phyloP scores from a whole-genome alignment of 257 asterid genomes.

The Hygrophila difformis region DNA sequence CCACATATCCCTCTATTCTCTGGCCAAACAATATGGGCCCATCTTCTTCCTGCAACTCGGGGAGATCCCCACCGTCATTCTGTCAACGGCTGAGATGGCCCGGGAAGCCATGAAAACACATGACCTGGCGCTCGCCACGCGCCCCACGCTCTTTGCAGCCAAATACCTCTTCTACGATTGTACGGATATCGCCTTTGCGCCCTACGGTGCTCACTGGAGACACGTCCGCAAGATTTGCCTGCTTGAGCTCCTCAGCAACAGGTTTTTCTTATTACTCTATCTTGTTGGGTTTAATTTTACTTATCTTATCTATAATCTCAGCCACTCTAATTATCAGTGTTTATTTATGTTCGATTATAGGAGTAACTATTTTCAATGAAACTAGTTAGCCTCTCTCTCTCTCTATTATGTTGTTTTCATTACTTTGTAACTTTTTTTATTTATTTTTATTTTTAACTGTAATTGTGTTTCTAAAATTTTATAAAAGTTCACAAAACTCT shows the following conservation, averaged over 20 bases:
- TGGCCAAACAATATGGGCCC: constrained; percentile 38
- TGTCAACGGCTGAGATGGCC: constrained; percentile 45
- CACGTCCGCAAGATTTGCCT: constrained; percentile 32
- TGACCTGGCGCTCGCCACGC: constrained; percentile 39
- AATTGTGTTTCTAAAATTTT: too few relatives aligned
- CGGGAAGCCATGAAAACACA: constrained; percentile 36
- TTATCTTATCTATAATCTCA: too few relatives aligned
- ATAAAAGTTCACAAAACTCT: too few relatives aligned
- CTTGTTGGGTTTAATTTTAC: too few relatives aligned
- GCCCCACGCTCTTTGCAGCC: constrained; percentile 44
- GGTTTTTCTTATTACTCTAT: too few relatives aligned
- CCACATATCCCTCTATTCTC: constrained; percentile 33
- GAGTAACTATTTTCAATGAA: too few relatives aligned
- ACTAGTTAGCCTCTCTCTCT: too few relatives aligned
- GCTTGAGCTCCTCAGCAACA: constrained; percentile 29
- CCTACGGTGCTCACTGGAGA: constrained; percentile 48
- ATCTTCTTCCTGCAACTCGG: constrained; percentile 44
- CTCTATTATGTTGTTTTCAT: too few relatives aligned
- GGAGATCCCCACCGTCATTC: constrained; percentile 33
- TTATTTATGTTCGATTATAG: too few relatives aligned
- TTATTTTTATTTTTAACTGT: too few relatives aligned
- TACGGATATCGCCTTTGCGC: constrained; percentile 39
- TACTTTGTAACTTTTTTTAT: too few relatives aligned
- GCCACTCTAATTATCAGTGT: neutral
- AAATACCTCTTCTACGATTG: constrained; percentile 42